These are phyloP conservation scores for Pseudomassariella vexata DNA, from an alignment of 2,329 filamentous ascomycete genomes.

Conservation along the genomic window DNA sequence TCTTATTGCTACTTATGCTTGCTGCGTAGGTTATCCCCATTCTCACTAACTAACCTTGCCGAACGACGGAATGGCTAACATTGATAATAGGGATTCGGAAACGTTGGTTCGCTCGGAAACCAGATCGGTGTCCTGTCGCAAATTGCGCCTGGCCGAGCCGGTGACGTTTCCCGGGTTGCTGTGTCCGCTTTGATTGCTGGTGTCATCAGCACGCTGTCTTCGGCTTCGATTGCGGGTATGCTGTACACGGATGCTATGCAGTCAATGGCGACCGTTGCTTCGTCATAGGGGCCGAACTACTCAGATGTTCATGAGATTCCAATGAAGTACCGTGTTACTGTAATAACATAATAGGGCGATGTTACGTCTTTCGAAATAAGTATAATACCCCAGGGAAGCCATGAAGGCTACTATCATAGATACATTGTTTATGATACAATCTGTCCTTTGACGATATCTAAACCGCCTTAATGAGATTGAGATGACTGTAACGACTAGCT, in stretches of 20 bases:
- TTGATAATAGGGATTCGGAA: conserved; percentile 68
- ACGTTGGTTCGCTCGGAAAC: conserved; percentile 81
- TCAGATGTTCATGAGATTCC: too few species aligned
- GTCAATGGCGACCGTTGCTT: too few species aligned
- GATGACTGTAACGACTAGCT: too few species aligned
- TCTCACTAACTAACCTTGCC: not conserved
- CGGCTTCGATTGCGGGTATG: conserved; percentile 72
- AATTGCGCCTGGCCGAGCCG: conserved; percentile 67
- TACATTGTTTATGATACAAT: too few species aligned
- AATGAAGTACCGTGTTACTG: too few species aligned
- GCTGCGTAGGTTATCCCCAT: conserved; percentile 49
- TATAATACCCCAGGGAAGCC: too few species aligned
- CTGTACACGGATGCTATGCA: conserved; percentile 52
- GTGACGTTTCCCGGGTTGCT: conserved; percentile 71
- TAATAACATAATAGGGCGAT: too few species aligned
- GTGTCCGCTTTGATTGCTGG: conserved; percentile 73
- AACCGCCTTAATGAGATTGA: too few species aligned
- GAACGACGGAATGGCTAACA: not conserved
- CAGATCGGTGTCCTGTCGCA: conserved; percentile 85
- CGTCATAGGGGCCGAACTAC: too few species aligned
- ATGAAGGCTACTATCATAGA: too few species aligned
- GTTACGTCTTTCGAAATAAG: too few species aligned
- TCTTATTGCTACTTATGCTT: conserved; percentile 80
- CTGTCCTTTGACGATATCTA: too few species aligned
- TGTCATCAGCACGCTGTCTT: conserved; percentile 72